phyloP scores from a whole-genome alignment of 2,329 filamentous ascomycete species.

The Colletotrichum destructivum region DNA sequence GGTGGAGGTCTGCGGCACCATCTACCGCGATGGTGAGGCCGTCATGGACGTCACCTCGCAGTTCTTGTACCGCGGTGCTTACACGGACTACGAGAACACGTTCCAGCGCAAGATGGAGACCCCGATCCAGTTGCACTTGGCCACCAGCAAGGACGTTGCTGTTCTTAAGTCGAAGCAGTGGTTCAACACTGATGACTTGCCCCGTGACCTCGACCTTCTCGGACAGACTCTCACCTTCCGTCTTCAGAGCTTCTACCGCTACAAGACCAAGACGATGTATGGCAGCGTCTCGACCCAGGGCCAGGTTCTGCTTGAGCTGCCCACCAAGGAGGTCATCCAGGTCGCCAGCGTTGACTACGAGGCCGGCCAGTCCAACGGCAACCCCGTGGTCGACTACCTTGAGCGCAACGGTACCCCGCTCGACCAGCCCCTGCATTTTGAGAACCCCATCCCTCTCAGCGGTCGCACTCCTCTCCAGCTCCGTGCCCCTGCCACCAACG shows the following conservation, averaged over 20 bases:
- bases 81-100: constrained; percentile 96
- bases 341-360: constrained; percentile 98
- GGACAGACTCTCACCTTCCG: constrained; percentile 97
- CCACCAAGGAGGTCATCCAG: constrained; percentile 97
- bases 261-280: constrained; percentile 95
- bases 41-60: constrained; percentile 99
- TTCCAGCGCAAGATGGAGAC: constrained; percentile 98
- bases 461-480: constrained; percentile 91
- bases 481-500: constrained; percentile 94
- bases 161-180: constrained; percentile 97
- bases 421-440: constrained; percentile 96
- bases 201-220: constrained; percentile 85
- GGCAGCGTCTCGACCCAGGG: constrained; percentile 93
- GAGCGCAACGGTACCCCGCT: constrained; percentile 91
- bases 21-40: constrained; percentile 83
- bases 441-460: constrained; percentile 95
- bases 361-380: constrained; percentile 91
- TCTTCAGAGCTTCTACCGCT: constrained; percentile 89
- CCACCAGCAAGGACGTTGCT: constrained; percentile 90
- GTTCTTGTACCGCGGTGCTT: constrained; percentile 94
- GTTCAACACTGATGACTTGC: constrained; percentile 85
- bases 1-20: constrained; percentile 99
- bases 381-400: constrained; percentile 97
- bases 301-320: constrained; percentile 92
- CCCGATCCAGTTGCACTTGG: constrained; percentile 92